Base-by-base conservation (phyloP, 441 rosid genomes). In the Macaranga tanarius region DNA sequence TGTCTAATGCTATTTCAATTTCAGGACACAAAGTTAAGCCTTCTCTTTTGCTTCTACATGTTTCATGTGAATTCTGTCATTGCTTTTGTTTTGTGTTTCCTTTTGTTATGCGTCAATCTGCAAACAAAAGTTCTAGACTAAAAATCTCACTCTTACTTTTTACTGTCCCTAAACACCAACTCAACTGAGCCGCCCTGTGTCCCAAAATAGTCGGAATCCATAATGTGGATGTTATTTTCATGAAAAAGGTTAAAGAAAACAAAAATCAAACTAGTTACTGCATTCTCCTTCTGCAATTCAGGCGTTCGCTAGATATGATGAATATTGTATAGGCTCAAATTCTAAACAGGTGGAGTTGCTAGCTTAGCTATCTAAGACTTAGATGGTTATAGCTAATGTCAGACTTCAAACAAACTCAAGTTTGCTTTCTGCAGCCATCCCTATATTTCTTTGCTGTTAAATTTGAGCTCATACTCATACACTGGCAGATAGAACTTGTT, bases 21-120 rank as follows among this genome's bases (percentile, higher is more conserved):
- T 60, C 0, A 17, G 4, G n/a, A 25, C 17, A 5, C 42, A 60
- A 60, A 60, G 13, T 48, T 47, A 31, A 17, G 51, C 52, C 48
- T 65, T 48, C 25, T 13, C 56, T 44, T 31, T 64, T 20, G 44
- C 51, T 20, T 45, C n/a, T 2, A 23, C 26, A 44, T 42, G 50
- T 15, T 52, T 67, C 31, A 10, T 31, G 19, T 68, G 45, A 69
- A 38, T 56, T 69, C 56, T 44, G 73, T 54, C 59, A 40, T 69
- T 23, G 64, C 44, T n/a, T 52, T 19, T 34, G 47, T n/a, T 52
- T 19, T 34, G 47, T 67, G 11, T 67, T 52, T 51, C 10, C 6
- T 28, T 10, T 45, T 19, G 13, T 51, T 31, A 19, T 6, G 51
- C 51, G 52, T 58, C 65, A 58, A 44, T 59, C 25, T 45, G 55